Percentiles rank a stretch among this genome's conserved stretches.
Conservation (phyloP, 352 stramenopile genomes). For the Chrysophaeum taylorii region DNA sequence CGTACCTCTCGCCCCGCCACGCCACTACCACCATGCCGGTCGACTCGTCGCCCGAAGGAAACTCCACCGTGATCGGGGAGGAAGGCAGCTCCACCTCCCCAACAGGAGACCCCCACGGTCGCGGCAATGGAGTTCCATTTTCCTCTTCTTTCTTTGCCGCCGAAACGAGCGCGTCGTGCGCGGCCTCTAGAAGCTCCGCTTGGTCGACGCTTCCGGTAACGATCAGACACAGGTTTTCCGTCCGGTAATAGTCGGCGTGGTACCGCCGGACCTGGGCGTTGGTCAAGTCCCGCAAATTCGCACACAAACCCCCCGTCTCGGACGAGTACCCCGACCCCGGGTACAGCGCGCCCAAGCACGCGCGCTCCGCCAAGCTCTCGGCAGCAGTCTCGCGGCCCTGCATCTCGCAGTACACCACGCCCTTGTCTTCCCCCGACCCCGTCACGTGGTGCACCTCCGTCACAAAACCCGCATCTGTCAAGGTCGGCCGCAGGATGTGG, state of each 20-base stretch:
- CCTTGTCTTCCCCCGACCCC: constrained; percentile 38
- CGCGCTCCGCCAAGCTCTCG: constrained; percentile 29
- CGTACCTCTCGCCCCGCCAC: constrained; percentile 32
- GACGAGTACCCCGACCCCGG: constrained; percentile 32
- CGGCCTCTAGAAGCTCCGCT: constrained; percentile 26
- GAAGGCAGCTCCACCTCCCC: not conserved
- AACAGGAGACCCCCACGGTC: constrained; percentile 5
- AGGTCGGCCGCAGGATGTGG: constrained; percentile 40
- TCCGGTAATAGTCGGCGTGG: constrained; percentile 42
- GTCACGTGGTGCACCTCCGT: constrained; percentile 45
- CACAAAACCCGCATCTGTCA: constrained; percentile 38
- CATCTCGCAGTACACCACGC: constrained; percentile 43
- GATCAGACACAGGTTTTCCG: constrained; percentile 40
- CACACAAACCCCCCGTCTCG: constrained; percentile 35
- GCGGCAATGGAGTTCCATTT: not conserved
- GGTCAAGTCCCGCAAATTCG: constrained; percentile 31
- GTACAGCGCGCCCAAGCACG: constrained; percentile 34
- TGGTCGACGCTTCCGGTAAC: constrained; percentile 35
- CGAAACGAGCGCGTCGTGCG: constrained; percentile 23
- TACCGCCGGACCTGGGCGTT: constrained; percentile 34
- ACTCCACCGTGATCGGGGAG: constrained; percentile 1
- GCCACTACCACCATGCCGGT: constrained; percentile 30
- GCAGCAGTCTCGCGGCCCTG: constrained; percentile 36
- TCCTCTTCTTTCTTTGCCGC: constrained; percentile 2
- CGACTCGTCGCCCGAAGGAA: constrained; percentile 32